Conservation (phyloP, 2,329 filamentous ascomycete species). For the Aspergillus fumigatus region DNA sequence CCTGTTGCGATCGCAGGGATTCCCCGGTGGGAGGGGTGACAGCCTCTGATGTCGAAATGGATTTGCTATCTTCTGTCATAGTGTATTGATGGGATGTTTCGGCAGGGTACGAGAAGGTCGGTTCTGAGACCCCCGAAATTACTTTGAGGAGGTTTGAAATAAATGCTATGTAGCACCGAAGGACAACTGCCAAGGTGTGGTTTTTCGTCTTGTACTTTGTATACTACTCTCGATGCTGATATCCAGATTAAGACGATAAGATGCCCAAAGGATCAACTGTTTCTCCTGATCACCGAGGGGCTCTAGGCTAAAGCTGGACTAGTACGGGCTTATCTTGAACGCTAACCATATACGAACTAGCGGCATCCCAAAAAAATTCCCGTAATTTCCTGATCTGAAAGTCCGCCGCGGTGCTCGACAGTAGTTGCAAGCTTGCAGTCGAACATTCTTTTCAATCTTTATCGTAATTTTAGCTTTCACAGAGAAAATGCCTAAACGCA, state of each 20-base stretch:
- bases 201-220: background rate
- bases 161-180: background rate
- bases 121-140: background rate
- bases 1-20: constrained; percentile 22
- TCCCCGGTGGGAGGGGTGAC: constrained; percentile 13
- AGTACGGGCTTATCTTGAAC: constrained; percentile 12
- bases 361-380: constrained; percentile 31
- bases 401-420: constrained; percentile 3
- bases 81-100: background rate
- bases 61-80: constrained; percentile 20
- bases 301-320: constrained; percentile 9
- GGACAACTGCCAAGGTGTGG: constrained; percentile 1
- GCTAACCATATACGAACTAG: constrained; percentile 17
- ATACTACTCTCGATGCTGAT: background rate
- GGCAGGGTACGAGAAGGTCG: background rate
- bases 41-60: constrained; percentile 13
- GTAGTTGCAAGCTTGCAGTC: constrained; percentile 1
- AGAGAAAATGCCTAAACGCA: constrained; percentile 47
- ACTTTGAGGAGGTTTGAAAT: background rate
- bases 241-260: constrained; percentile 16
- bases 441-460: background rate
- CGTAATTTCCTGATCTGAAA: constrained; percentile 18
- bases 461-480: constrained; percentile 7
- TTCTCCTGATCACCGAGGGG: constrained; percentile 7
- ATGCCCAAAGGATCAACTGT: constrained; percentile 20